Evolutionary conservation across 441 rosid species (phyloP).

Genomic region (Gossypium davidsonii): DNA sequence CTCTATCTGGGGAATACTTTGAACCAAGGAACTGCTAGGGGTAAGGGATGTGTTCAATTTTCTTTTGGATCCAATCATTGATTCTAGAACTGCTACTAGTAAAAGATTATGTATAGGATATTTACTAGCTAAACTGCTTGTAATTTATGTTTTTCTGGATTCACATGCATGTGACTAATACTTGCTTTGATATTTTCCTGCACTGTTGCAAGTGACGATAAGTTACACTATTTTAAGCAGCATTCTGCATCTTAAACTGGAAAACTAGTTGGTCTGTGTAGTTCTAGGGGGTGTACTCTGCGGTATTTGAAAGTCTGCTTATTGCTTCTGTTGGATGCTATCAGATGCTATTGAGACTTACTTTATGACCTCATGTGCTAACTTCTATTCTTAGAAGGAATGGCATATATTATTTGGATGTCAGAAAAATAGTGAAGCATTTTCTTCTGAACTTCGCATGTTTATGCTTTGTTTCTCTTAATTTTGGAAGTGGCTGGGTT

Average conservation of each 20-base stretch:
- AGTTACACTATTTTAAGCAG: background rate
- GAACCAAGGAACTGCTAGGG: slow-evolving; percentile 99
- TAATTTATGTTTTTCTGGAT: background rate
- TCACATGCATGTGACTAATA: background rate
- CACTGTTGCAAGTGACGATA: background rate
- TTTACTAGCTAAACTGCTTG: background rate
- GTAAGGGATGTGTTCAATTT: slow-evolving; percentile 31
- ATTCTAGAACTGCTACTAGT: background rate
- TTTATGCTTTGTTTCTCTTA: background rate
- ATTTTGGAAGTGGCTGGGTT: background rate
- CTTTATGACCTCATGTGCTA: slow-evolving; percentile 4
- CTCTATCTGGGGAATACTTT: slow-evolving; percentile 80
- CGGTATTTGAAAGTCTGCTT: background rate
- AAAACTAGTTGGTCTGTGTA: background rate
- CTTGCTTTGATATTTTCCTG: background rate
- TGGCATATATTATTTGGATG: background rate
- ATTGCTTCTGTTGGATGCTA: background rate
- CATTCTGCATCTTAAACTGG: background rate
- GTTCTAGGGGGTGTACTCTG: background rate
- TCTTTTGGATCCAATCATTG: background rate
- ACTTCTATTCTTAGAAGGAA: background rate
- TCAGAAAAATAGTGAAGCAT: background rate
- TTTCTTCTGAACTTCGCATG: background rate
- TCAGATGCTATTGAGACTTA: background rate
- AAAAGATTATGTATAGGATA: background rate